Base-by-base conservation (phyloP, 2,329 filamentous ascomycete genomes). In the Exophiala spinifera region DNA sequence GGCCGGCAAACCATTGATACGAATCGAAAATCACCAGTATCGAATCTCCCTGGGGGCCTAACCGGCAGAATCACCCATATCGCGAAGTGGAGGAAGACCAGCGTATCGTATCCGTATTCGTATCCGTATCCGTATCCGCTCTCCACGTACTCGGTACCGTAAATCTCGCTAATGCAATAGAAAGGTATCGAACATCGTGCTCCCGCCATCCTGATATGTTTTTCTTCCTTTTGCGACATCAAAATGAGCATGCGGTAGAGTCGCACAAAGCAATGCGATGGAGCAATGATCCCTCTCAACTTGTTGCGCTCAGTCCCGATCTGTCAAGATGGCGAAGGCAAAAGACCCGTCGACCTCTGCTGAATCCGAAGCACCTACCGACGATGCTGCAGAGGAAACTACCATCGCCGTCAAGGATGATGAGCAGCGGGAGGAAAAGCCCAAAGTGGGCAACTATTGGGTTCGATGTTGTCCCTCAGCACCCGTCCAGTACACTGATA, bases 371-470 rank as follows among this genome's bases (percentile, higher is more conserved):
- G 34, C 25, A 6, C 19, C 49, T 23, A 15, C 39, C 13, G 15
- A 50, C 15, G 43, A 47, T 19, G 51, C 47, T 7, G 45, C 13
- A 11, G 44, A 56, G 45, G 53, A 52, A 19, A 42, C 53, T 17
- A 17, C 46, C 33, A 31, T 51, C 23, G 19, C 47, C n/a, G 14
- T 45, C 39, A 54, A 54, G 40, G 49, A 55, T 25, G 46, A 60
- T 23, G 47, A 56, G 31, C 53, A 62, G 37, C 37, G 17, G 17
- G 17, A 19, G n/a, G 49, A 59, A 37, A 62, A 54, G 21, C 55
- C 62, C n/a, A 57, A 61, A 8, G 37, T 65, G 25, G 57, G 40
- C 44, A 65, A 65, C 37, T 64, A 63, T 52, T 64, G 60, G 63
- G 64, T 65, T 42, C 15, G 5, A 15, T 11, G 14, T 17, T 21